Conservation (phyloP, 352 stramenopile species). For the Albugo laibachii region DNA sequence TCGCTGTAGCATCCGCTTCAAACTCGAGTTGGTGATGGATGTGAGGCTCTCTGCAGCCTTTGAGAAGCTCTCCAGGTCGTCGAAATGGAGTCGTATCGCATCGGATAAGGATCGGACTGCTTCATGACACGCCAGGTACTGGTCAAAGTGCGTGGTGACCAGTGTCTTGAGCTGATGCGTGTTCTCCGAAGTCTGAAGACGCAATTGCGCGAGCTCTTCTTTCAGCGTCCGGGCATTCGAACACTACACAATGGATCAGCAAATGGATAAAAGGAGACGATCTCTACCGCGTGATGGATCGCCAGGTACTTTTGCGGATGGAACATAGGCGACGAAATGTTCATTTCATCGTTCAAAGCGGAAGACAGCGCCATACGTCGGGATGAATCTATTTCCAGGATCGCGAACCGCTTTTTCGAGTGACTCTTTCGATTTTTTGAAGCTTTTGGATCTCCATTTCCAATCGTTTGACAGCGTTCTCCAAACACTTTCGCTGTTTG, state of each 20-base stretch:
- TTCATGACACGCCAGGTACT: constrained; percentile 70
- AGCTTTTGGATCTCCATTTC: no score
- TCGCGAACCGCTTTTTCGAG: no score
- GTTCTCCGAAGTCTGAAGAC: constrained; percentile 60
- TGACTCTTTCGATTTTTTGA: no score
- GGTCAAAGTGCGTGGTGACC: constrained; percentile 62
- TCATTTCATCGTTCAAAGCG: constrained; percentile 15
- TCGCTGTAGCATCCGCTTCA: constrained; percentile 58
- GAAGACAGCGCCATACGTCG: no score
- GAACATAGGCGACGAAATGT: constrained; percentile 38
- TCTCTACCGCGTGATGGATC: constrained; percentile 28
- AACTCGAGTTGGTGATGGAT: constrained; percentile 31
- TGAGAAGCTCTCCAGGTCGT: constrained; percentile 29
- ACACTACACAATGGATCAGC: constrained; percentile 9
- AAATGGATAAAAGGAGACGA: background rate
- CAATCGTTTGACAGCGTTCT: no score
- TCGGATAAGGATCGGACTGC: constrained; percentile 34
- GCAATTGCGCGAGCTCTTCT: constrained; percentile 39
- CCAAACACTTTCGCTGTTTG: no score
- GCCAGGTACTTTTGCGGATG: constrained; percentile 39
- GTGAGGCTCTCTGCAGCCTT: constrained; percentile 34
- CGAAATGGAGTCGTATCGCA: constrained; percentile 37
- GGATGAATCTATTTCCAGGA: no score
- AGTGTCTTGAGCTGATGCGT: constrained; percentile 68
- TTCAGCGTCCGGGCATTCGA: constrained; percentile 43